These are phyloP conservation scores for Tulasnella sp. DNA, from an alignment of 768 basidiomycete species.

Conservation along the genomic window DNA sequence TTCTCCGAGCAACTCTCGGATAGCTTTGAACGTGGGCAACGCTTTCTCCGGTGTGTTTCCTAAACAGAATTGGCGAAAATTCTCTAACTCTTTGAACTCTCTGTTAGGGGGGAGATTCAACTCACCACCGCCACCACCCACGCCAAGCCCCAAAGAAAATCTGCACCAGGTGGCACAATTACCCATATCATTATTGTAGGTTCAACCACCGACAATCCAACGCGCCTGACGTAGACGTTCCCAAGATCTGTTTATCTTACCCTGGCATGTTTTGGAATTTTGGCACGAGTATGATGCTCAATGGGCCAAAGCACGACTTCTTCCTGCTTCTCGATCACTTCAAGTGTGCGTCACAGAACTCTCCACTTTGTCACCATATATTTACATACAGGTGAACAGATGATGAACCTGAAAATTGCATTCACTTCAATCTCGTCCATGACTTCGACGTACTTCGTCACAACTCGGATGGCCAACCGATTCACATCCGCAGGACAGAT, in stretches of 20 bases:
- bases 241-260: background rate
- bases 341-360: background rate
- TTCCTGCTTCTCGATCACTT: background rate
- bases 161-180: too few species aligned
- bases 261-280: background rate
- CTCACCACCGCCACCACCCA: too few species aligned
- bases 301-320: background rate
- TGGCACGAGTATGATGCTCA: background rate
- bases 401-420: background rate
- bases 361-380: background rate
- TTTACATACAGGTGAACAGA: background rate
- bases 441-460: background rate
- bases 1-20: too few species aligned
- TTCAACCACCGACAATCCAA: background rate
- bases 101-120: too few species aligned
- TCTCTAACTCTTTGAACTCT: too few species aligned
- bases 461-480: background rate
- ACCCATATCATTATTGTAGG: background rate
- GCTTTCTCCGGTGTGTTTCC: too few species aligned
- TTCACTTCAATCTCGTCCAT: background rate
- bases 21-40: too few species aligned
- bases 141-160: too few species aligned
- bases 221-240: background rate
- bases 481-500: background rate
- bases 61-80: too few species aligned